Conservation (phyloP, 129 eudicot species). For the Saussurea involucrata region DNA sequence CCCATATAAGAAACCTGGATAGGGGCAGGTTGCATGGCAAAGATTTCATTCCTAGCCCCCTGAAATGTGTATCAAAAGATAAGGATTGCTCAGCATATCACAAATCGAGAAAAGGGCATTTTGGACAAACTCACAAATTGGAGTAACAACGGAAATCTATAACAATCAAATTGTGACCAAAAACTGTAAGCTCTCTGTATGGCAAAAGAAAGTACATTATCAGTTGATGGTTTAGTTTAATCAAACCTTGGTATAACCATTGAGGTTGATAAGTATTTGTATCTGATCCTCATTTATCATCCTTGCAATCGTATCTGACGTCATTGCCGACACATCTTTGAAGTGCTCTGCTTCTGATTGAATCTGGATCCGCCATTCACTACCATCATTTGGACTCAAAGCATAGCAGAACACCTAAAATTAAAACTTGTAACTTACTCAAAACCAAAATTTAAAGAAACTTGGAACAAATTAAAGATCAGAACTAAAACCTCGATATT, state of each 20-base stretch:
- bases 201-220: not conserved
- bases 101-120: not conserved
- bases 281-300: conserved; percentile 82
- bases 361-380: conserved; percentile 84
- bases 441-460: conserved; percentile 4
- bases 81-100: not conserved
- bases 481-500: conserved; percentile 63
- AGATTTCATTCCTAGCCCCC: conserved; percentile 99
- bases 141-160: not conserved
- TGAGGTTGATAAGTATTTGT: conserved; percentile 85
- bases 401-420: conserved; percentile 92
- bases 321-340: conserved; percentile 83
- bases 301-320: conserved; percentile 84
- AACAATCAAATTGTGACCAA: not conserved
- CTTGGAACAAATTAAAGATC: not conserved
- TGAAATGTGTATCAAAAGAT: conserved; percentile 16
- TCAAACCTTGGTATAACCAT: conserved; percentile 91
- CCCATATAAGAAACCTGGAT: conserved; percentile 98
- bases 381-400: conserved; percentile 87
- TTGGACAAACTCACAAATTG: not conserved
- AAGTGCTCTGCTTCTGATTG: conserved; percentile 94
- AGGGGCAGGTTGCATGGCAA: conserved; percentile 99
- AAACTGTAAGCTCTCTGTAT: not conserved
- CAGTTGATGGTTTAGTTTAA: not conserved
- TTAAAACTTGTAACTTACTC: not conserved